Conservation (phyloP, 257 asterid species). For the Agastache rugosa region DNA sequence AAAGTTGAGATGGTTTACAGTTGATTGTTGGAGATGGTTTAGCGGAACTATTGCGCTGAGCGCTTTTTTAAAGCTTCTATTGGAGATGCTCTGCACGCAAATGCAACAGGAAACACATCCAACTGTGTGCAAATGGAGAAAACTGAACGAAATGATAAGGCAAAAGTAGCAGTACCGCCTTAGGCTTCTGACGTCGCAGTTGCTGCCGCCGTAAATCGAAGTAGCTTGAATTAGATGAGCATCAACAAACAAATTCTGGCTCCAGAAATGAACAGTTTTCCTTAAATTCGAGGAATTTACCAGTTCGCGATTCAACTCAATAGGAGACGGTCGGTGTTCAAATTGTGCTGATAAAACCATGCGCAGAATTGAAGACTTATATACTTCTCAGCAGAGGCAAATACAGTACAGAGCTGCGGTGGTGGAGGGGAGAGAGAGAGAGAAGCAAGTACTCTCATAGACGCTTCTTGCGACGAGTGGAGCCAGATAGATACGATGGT, state of each 20-base stretch:
- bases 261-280: not conserved
- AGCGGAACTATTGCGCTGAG: too few relatives aligned
- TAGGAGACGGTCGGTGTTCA: not conserved
- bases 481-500: not conserved
- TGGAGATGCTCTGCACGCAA: too few relatives aligned
- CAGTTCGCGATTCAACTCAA: not conserved
- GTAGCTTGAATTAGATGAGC: conserved; percentile 34
- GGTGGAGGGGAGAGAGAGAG: not conserved
- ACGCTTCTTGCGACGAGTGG: not conserved
- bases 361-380: not conserved
- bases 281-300: not conserved
- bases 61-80: too few relatives aligned
- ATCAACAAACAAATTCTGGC: conserved; percentile 24
- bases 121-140: conserved; percentile 8
- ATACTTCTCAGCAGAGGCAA: not conserved
- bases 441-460: not conserved
- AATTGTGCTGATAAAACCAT: not conserved
- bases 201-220: not conserved
- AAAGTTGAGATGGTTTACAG: too few relatives aligned
- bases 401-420: not conserved
- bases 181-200: not conserved
- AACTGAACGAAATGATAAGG: conserved; percentile 1
- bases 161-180: not conserved
- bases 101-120: not conserved
- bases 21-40: too few relatives aligned